Evolutionary conservation across 164 flowering plant species (phyloP).

Genomic region (Stephania cephalantha): DNA sequence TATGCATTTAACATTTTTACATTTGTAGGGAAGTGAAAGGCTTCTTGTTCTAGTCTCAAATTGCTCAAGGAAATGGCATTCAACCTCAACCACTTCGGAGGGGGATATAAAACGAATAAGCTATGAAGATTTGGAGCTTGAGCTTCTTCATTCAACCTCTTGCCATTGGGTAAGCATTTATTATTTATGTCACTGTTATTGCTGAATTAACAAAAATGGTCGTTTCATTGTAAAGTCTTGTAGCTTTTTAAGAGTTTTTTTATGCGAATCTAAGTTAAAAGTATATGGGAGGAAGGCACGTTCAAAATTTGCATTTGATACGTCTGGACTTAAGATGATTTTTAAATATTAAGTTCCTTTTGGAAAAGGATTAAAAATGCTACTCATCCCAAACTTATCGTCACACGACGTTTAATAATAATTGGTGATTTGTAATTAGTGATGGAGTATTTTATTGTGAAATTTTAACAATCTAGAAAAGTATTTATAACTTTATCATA

Average conservation of each 20-base stretch:
- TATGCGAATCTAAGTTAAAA: not conserved
- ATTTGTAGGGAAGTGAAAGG: conserved; percentile 74
- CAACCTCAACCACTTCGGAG: conserved; percentile 9
- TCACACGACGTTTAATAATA: too few relatives aligned
- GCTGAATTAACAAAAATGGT: not conserved
- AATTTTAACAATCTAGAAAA: too few relatives aligned
- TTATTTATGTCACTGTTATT: not conserved
- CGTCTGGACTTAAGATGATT: not conserved
- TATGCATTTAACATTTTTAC: conserved; percentile 6
- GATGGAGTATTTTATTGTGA: too few relatives aligned
- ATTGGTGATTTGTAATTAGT: too few relatives aligned
- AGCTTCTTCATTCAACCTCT: conserved; percentile 11
- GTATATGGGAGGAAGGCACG: not conserved
- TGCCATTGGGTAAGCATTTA: conserved; percentile 47
- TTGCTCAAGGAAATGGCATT: conserved; percentile 20
- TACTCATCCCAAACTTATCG: too few relatives aligned
- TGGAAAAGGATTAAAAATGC: too few relatives aligned
- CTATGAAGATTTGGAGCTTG: conserved; percentile 13
- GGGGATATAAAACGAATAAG: conserved; percentile 8
- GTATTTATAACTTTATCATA: too few relatives aligned
- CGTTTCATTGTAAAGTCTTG: not conserved
- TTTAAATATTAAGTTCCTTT: too few relatives aligned
- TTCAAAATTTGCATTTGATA: not conserved
- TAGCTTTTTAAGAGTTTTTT: not conserved
- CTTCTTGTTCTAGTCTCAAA: conserved; percentile 71